Evolutionary conservation across 1,139 yeast species (phyloP), one percentile per base, ranked within the genome.

Genomic region (Debaryomyces nepalensis): DNA sequence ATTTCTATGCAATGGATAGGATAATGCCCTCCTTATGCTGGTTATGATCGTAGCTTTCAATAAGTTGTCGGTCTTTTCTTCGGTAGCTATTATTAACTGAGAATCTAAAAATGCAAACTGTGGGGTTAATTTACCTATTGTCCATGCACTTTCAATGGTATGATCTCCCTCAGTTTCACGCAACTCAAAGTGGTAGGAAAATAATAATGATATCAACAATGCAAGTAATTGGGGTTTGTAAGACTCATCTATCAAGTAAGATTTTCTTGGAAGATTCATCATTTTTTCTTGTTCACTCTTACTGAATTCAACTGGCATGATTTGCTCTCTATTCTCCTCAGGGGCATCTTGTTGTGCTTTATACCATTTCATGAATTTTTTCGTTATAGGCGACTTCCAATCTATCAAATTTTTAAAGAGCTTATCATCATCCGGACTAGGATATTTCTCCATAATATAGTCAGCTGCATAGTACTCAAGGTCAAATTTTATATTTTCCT

Each of bases 101-200:
- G 79, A 68, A 58, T 90, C 98, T 32, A 93, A 67, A 50, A 76
- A 81, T 5, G 91, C 61, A 29, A 91, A 65, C 53, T 88, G 93
- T 0, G 98, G 96, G 0, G 83, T 69, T 26, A 93, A 59, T 54
- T 85, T 89, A 1, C 98, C 98, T 10, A 93, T 76, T 0, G 95
- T 84, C 99, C 98, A 93, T 0, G 95, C 90, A 47, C 96, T 86
- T 63, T 93, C 99, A 6, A 86, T 82, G 15, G 82, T 88, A 41
- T 82, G 81, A 16, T 87, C 95, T 7, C 95, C 96, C 55, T 75
- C 79, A 21, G 82, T 85, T 41, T 86, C 87, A 29, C 97, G 68
- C 38, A 75, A 60, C 48, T 93, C 98, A 57, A 84, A 90, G 44
- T 79, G 77, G 53, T 81, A 85, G 0, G 87, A 82, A 63, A 87